These are phyloP conservation scores for Pythium guiyangense DNA, from an alignment of 352 stramenopile species.

Conservation along the genomic window DNA sequence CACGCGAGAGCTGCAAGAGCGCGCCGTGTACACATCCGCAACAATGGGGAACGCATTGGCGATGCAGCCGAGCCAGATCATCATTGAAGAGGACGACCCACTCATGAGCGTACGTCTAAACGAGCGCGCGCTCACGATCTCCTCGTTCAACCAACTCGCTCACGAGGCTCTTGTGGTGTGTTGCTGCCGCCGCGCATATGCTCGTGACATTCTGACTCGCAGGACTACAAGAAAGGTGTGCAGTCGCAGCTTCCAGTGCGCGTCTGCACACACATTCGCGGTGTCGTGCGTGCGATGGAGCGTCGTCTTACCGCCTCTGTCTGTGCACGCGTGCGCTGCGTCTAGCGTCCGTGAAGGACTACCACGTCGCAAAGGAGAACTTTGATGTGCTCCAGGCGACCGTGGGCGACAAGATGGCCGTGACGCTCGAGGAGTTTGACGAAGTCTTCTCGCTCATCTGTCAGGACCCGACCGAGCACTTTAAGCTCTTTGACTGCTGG, in stretches of 20 bases:
- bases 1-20: too few relatives aligned
- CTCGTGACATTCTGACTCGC: too few relatives aligned
- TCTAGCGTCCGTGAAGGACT: constrained; percentile 36
- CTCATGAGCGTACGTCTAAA: constrained; percentile 24
- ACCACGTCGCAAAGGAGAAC: constrained; percentile 45
- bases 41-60: constrained; percentile 44
- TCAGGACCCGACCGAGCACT: constrained; percentile 61
- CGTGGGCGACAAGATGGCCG: constrained; percentile 71
- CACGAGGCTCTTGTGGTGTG: not conserved
- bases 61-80: constrained; percentile 26
- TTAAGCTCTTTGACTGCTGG: constrained; percentile 63
- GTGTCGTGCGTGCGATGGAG: not conserved
- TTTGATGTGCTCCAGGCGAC: constrained; percentile 58
- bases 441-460: constrained; percentile 78
- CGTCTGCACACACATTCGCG: not conserved
- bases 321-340: not conserved
- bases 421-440: constrained; percentile 69
- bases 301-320: not conserved
- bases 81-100: constrained; percentile 44
- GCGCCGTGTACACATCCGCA: too few relatives aligned
- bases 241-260: not conserved
- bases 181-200: not conserved
- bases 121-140: too few relatives aligned
- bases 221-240: constrained; percentile 34
- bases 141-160: too few relatives aligned